phyloP scores from a whole-genome alignment of 352 stramenopile species.

The Globisporangium irregulare region DNA sequence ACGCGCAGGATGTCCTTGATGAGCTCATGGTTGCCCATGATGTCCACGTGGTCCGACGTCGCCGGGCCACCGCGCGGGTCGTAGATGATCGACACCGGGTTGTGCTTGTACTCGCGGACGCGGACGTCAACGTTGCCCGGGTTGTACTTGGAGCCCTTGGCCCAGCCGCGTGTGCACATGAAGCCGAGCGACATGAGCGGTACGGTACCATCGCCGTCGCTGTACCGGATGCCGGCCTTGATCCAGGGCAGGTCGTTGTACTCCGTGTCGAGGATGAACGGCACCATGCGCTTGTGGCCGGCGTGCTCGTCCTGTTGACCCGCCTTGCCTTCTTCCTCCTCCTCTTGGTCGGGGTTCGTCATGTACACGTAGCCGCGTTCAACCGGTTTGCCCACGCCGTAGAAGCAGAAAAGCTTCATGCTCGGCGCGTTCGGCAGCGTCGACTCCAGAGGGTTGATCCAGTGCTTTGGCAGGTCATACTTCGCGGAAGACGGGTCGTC shows the following conservation, averaged over 20 bases:
- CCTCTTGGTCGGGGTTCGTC: constrained; percentile 31
- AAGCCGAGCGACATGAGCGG: constrained; percentile 93
- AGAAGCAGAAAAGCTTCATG: constrained; percentile 94
- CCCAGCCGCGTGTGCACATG: constrained; percentile 91
- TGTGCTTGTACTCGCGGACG: constrained; percentile 76
- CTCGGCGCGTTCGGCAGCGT: constrained; percentile 88
- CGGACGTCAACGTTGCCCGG: constrained; percentile 82
- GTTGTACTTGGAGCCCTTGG: constrained; percentile 73
- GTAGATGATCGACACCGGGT: constrained; percentile 73
- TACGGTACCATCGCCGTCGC: constrained; percentile 92
- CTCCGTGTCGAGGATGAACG: constrained; percentile 62
- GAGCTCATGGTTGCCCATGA: constrained; percentile 93
- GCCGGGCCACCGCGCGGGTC: constrained; percentile 65
- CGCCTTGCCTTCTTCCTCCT: constrained; percentile 25
- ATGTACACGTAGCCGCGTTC: constrained; percentile 82
- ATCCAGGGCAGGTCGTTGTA: constrained; percentile 64
- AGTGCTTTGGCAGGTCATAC: constrained; percentile 68
- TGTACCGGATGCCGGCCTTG: constrained; percentile 80
- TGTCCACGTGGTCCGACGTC: constrained; percentile 93
- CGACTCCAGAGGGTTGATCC: constrained; percentile 86
- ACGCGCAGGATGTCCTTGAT: constrained; percentile 78
- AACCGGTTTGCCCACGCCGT: constrained; percentile 90
- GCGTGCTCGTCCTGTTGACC: constrained; percentile 21
- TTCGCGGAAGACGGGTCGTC: constrained; percentile 43
- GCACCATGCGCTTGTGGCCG: constrained; percentile 41